Conservation (phyloP, 768 basidiomycete species). For the Dioszegia aurantiaca region DNA sequence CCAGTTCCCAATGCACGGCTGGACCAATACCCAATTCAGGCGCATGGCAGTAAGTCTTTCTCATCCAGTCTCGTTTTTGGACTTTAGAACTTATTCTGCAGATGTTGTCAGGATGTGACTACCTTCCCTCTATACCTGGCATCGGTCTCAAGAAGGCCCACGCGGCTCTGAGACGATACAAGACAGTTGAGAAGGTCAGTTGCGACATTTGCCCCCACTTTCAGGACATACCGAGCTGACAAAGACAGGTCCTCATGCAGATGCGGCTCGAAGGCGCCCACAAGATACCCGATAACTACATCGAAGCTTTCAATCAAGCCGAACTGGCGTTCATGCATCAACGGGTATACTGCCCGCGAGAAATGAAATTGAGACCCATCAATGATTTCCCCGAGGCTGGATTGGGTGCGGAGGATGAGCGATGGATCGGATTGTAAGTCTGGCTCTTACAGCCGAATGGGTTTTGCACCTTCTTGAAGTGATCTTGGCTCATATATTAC, state of each 20-base stretch:
- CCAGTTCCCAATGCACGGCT: constrained; percentile 75
- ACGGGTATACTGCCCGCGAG: constrained; percentile 76
- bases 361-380: constrained; percentile 67
- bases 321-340: constrained; percentile 93
- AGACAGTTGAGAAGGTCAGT: constrained; percentile 69
- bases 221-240: background rate
- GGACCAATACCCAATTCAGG: constrained; percentile 86
- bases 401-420: constrained; percentile 36
- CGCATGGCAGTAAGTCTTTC: constrained; percentile 65
- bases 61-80: background rate
- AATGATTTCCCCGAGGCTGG: constrained; percentile 59
- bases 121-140: constrained; percentile 77
- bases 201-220: background rate
- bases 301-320: constrained; percentile 70
- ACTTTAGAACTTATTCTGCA: constrained; percentile 11
- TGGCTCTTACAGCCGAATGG: too few relatives aligned
- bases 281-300: constrained; percentile 71
- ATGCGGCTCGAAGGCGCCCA: constrained; percentile 80
- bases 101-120: constrained; percentile 54
- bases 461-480: too few relatives aligned
- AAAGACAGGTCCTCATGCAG: constrained; percentile 62
- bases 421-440: constrained; percentile 48
- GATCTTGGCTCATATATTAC: constrained; percentile 3
- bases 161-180: constrained; percentile 73
- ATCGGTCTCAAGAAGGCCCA: constrained; percentile 93